phyloP scores from a whole-genome alignment of 805 yeast species.

The Candida pseudoglaebosa region DNA sequence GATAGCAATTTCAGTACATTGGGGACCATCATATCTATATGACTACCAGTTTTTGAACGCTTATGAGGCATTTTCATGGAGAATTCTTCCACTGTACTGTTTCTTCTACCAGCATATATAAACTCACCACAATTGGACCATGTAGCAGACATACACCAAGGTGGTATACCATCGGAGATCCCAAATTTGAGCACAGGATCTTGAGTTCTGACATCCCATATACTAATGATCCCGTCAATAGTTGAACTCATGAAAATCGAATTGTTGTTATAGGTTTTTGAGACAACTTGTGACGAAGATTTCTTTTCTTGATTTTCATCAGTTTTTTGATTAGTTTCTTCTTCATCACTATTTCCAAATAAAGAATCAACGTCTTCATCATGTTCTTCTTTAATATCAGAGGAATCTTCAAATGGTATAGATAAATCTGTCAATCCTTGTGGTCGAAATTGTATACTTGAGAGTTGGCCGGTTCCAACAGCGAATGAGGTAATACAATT shows the following conservation, averaged over 20 bases:
- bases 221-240: conserved; percentile 72
- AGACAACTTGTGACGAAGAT: conserved; percentile 11
- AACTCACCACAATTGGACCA: conserved; percentile 85
- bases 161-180: conserved; percentile 69
- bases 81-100: conserved; percentile 77
- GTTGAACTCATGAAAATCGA: conserved; percentile 72
- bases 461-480: conserved; percentile 73
- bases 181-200: conserved; percentile 45
- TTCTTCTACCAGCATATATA: conserved; percentile 83
- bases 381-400: conserved; percentile 7
- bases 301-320: conserved; percentile 14
- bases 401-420: conserved; percentile 6
- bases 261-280: conserved; percentile 30
- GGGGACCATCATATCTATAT: conserved; percentile 29
- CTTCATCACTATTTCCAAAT: conserved; percentile 34
- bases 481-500: conserved; percentile 42
- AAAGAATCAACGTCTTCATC: conserved; percentile 16
- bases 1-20: conserved; percentile 56
- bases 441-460: conserved; percentile 71
- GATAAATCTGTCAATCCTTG: conserved; percentile 43
- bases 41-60: conserved; percentile 15
- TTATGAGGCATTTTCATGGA: conserved; percentile 56
- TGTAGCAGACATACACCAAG: conserved; percentile 88
- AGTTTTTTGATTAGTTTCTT: conserved; percentile 19
- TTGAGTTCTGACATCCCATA: conserved; percentile 75